A percentile compares a stretch with the other conserved stretches of the same genome.
These are phyloP conservation scores for Saccharomyces mikatae DNA, from an alignment of 805 yeast species.

Conservation along the genomic window DNA sequence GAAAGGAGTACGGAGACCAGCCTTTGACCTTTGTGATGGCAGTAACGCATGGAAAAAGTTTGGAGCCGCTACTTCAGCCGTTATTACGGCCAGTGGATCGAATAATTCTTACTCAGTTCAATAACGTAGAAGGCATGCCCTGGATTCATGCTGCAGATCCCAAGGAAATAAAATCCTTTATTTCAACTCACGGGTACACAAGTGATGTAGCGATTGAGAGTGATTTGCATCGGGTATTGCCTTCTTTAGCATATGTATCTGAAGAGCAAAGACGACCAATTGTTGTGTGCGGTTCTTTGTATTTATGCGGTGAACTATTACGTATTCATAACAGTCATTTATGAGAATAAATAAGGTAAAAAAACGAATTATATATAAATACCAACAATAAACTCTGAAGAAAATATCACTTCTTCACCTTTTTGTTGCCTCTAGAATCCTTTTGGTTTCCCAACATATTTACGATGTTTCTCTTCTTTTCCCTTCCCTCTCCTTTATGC, in stretches of 20 bases:
- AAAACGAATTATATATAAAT: not conserved
- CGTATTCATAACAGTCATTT: slow-evolving; percentile 28
- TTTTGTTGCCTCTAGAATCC: not conserved
- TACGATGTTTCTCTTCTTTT: slow-evolving; percentile 1
- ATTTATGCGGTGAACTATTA: slow-evolving; percentile 53
- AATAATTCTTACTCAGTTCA: slow-evolving; percentile 56
- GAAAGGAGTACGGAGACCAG: slow-evolving; percentile 16
- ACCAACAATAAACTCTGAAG: too few species aligned
- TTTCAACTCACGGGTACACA: slow-evolving; percentile 22
- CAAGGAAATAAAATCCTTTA: slow-evolving; percentile 15
- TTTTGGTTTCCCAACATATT: slow-evolving; percentile 2
- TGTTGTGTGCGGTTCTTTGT: slow-evolving; percentile 65
- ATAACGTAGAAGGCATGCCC: slow-evolving; percentile 82
- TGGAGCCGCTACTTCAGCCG: slow-evolving; percentile 42
- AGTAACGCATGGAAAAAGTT: slow-evolving; percentile 64
- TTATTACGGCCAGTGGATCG: slow-evolving; percentile 45
- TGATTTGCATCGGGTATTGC: slow-evolving; percentile 24
- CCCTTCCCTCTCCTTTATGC: not conserved
- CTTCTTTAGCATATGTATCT: slow-evolving; percentile 12
- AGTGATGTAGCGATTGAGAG: slow-evolving; percentile 22
- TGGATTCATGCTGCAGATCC: slow-evolving; percentile 60
- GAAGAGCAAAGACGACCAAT: slow-evolving; percentile 18
- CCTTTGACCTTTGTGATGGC: slow-evolving; percentile 54
- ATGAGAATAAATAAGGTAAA: not conserved
- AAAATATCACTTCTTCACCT: not conserved